Evolutionary conservation across 345 rosid species (phyloP).

Genomic region (Pistacia vera): DNA sequence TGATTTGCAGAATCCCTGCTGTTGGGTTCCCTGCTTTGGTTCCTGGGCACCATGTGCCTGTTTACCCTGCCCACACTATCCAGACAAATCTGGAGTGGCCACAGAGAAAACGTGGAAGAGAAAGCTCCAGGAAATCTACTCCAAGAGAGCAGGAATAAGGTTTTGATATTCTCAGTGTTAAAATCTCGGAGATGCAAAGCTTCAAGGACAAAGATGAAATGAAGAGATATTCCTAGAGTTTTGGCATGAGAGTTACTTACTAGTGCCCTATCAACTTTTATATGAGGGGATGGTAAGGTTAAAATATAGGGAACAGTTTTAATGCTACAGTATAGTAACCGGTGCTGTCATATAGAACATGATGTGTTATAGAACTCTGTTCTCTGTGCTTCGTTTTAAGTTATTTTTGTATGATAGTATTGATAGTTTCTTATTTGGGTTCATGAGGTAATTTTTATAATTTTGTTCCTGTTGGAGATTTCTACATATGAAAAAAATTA

Average conservation of each 20-base stretch:
- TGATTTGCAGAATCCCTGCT: slow-evolving; percentile 94
- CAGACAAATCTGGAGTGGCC: slow-evolving; percentile 37
- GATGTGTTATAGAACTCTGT: background rate
- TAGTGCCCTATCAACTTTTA: background rate
- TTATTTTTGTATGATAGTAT: background rate
- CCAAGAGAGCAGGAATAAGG: slow-evolving; percentile 57
- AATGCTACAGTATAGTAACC: background rate
- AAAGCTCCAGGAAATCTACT: slow-evolving; percentile 39
- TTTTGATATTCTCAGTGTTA: slow-evolving; percentile 1
- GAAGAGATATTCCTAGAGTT: slow-evolving; percentile 14
- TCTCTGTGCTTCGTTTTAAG: background rate
- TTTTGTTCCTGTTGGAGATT: too few relatives aligned
- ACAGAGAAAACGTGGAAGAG: slow-evolving; percentile 41
- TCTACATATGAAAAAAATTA: too few relatives aligned
- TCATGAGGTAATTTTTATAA: too few relatives aligned
- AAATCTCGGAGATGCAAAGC: slow-evolving; percentile 63
- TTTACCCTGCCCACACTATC: slow-evolving; percentile 43
- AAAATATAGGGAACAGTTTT: background rate
- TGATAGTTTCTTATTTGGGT: background rate
- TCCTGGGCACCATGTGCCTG: slow-evolving; percentile 82
- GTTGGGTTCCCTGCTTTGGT: slow-evolving; percentile 99
- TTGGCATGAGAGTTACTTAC: slow-evolving; percentile 7
- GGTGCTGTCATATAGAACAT: background rate
- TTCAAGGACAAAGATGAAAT: slow-evolving; percentile 74
- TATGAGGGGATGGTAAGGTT: background rate